Base-by-base conservation (phyloP, 2,329 filamentous ascomycete genomes). In the Thelonectria blattea region DNA sequence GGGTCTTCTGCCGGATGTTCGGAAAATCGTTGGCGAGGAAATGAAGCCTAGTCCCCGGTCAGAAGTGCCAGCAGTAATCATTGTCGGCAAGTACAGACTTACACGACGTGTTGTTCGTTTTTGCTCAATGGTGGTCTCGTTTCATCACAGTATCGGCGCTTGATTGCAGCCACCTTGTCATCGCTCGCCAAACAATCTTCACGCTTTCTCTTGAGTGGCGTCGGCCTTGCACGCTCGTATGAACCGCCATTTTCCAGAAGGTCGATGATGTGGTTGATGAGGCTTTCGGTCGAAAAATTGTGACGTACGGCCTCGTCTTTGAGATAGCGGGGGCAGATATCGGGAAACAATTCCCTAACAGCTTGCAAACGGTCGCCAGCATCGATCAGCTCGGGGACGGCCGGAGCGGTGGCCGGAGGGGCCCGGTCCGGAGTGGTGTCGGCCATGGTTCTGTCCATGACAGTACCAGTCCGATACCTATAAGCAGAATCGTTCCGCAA, bases 301-400 rank as follows among this genome's bases (percentile, higher is more conserved):
- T 76, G 55, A 30, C 72, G 60, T 0, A 54, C 32, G 3, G 71
- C 71, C 5, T 77, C 56, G 5, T 60, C 47, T 6, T 68, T 58
- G 12, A 83, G 69, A 55, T 77, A 79, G 0, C 75, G 60, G 0
- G 68, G 73, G 58, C 79, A 82, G 2, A 84, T 80, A 42, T 83
- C 77, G 0, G 81, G 79, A 58, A 84, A 82, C 9, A 82, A 49
- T 5, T 57, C 47, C 9, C 49, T 45, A 22, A 73, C 63, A n/a
- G 46, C 41, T 24, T 59, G 46, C 6, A 67, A 32, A 20, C 65
- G 71, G 14, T 30, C 42, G 5, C 66, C 56, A 48, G 61, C 53
- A 14, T 34, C n/a, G 14, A 15, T 30, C n/a, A 43, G 41, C 4
- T 30, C 9, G 27, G 27, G 27, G 27, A 9, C 5, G 27, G 8